phyloP scores from a whole-genome alignment of 805 yeast species.

The Teunomyces lycoperdinae region DNA sequence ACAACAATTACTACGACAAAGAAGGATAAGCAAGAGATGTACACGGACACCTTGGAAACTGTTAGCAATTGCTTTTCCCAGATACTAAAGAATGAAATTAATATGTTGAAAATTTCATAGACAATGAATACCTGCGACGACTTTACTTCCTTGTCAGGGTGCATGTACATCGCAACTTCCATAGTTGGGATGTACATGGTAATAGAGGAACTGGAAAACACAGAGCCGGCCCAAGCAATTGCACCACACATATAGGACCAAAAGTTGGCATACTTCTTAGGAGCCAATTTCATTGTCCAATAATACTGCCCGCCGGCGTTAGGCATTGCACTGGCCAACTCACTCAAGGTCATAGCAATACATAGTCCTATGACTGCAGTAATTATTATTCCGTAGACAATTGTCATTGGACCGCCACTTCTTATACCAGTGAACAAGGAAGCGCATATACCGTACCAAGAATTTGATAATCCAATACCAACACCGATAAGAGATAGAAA shows the following conservation, averaged over 20 bases:
- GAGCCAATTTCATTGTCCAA: conserved; percentile 57
- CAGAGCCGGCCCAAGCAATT: conserved; percentile 58
- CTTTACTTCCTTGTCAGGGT: conserved; percentile 34
- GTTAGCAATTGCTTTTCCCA: conserved; percentile 53
- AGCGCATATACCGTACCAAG: conserved; percentile 62
- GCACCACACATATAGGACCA: conserved; percentile 61
- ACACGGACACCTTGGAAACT: conserved; percentile 48
- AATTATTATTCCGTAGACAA: conserved; percentile 55
- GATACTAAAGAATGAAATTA: conserved; percentile 45
- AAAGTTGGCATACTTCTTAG: conserved; percentile 44
- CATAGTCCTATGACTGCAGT: conserved; percentile 46
- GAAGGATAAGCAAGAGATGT: conserved; percentile 53
- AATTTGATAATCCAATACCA: conserved; percentile 58
- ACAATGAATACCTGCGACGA: conserved; percentile 57
- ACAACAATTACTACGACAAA: conserved; percentile 52
- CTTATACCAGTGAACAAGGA: conserved; percentile 52
- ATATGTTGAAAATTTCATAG: conserved; percentile 43
- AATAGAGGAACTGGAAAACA: conserved; percentile 61
- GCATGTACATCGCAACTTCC: conserved; percentile 49
- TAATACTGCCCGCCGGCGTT: conserved; percentile 59
- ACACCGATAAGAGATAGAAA: conserved; percentile 52
- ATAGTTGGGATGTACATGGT: conserved; percentile 52
- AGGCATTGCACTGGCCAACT: conserved; percentile 51
- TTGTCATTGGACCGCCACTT: conserved; percentile 57
- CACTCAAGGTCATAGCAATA: conserved; percentile 52